phyloP scores from a whole-genome alignment of 805 yeast genomes.

The Cyberlindnera nakhonratchasimensis region DNA sequence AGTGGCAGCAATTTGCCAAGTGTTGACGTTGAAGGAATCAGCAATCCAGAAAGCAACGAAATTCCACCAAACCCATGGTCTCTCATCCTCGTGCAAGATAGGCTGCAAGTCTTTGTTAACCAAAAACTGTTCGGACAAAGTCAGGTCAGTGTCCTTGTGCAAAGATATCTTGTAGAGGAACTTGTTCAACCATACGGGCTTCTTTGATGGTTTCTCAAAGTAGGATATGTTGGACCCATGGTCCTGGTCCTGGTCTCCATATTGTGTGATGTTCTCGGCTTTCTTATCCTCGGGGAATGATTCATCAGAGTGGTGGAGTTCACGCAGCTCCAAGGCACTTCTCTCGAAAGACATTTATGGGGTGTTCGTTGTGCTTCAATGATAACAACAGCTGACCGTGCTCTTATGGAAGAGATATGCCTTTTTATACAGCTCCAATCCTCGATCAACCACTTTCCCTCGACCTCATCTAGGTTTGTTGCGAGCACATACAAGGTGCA shows the following conservation, averaged over 20 bases:
- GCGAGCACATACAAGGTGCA: constrained; percentile 8
- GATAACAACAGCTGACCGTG: background rate
- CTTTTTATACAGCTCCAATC: background rate
- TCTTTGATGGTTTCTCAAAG: constrained; percentile 6
- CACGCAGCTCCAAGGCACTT: background rate
- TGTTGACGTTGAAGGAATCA: constrained; percentile 84
- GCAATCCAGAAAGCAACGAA: constrained; percentile 84
- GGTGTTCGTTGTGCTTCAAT: background rate
- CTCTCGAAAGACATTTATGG: background rate
- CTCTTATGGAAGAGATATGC: background rate
- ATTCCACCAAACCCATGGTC: constrained; percentile 84
- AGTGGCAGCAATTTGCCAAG: constrained; percentile 90
- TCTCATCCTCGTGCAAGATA: constrained; percentile 58
- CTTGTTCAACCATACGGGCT: constrained; percentile 9
- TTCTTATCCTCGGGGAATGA: constrained; percentile 7
- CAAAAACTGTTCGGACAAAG: constrained; percentile 61
- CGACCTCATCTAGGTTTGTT: too few species aligned
- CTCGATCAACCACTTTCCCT: background rate
- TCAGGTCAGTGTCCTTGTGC: constrained; percentile 33
- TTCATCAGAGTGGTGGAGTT: background rate
- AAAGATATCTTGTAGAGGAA: constrained; percentile 17
- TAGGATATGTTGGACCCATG: constrained; percentile 11
- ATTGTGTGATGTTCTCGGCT: constrained; percentile 1
- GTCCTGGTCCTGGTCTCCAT: constrained; percentile 14
- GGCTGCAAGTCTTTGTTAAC: constrained; percentile 77